Conservation (phyloP, 768 basidiomycete genomes). For the Hemileccinum impolitum region DNA sequence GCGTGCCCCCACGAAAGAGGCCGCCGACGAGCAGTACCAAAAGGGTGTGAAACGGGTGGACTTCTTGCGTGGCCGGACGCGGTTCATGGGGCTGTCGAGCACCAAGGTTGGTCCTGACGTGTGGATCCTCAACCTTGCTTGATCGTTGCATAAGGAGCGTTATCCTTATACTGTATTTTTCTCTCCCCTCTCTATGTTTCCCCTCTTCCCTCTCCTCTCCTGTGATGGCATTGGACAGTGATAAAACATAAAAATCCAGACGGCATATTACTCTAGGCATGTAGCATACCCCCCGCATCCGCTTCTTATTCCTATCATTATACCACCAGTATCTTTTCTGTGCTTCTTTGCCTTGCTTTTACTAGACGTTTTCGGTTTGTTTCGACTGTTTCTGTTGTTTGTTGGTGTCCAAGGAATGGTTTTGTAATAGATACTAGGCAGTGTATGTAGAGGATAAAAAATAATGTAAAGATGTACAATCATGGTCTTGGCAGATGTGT, state of each 20-base stretch:
- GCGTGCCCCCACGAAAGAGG: slow-evolving; percentile 28
- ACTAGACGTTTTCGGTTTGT: background rate
- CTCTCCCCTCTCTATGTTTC: background rate
- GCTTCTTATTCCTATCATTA: slow-evolving; percentile 25
- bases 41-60: slow-evolving; percentile 56
- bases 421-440: slow-evolving; percentile 18
- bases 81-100: slow-evolving; percentile 47
- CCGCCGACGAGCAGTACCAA: slow-evolving; percentile 37
- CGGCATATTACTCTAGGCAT: slow-evolving; percentile 12
- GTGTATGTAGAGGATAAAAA: slow-evolving; percentile 21
- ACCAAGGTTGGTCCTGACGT: slow-evolving; percentile 35
- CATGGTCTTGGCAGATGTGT: background rate
- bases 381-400: background rate
- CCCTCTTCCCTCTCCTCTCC: background rate
- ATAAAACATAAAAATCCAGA: slow-evolving; percentile 16
- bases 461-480: slow-evolving; percentile 8
- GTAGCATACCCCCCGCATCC: slow-evolving; percentile 20
- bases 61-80: slow-evolving; percentile 42
- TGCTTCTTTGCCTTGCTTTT: background rate
- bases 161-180: slow-evolving; percentile 30
- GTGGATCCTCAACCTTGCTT: slow-evolving; percentile 32
- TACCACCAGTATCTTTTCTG: slow-evolving; percentile 5
- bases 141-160: slow-evolving; percentile 3
- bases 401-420: background rate
- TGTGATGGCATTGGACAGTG: slow-evolving; percentile 8